phyloP scores from a whole-genome alignment of 768 basidiomycete species.

The Kwoniella botswanensis region DNA sequence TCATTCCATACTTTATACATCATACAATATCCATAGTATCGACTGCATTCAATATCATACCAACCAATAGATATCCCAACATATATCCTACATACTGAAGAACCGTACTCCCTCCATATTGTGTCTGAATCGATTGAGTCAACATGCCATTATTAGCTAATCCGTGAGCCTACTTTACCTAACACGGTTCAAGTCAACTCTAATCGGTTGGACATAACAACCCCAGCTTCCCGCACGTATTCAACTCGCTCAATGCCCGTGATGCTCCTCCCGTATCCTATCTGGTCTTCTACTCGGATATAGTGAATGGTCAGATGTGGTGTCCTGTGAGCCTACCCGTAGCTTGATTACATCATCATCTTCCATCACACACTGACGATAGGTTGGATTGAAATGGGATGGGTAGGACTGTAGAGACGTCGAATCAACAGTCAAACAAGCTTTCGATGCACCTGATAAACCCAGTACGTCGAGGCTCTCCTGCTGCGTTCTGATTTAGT shows the following conservation, averaged over 20 bases:
- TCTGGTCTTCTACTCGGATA: conserved; percentile 56
- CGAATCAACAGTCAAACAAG: conserved; percentile 42
- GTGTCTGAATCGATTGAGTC: neutral
- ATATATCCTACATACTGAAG: neutral
- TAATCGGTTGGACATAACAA: neutral
- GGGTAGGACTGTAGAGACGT: conserved; percentile 54
- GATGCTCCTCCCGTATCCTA: conserved; percentile 48
- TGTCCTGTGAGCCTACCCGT: conserved; percentile 41
- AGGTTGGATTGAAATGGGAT: neutral
- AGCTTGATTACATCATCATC: neutral
- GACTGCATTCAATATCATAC: too few species aligned
- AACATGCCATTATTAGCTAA: conserved; percentile 34
- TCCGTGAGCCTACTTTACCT: conserved; percentile 25
- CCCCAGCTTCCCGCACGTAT: conserved; percentile 52
- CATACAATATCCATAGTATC: too few species aligned
- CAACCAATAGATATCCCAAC: too few species aligned
- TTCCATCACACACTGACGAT: too few species aligned
- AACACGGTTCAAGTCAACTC: neutral
- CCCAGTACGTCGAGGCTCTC: conserved; percentile 40
- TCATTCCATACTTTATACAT: too few species aligned
- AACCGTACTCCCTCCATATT: neutral
- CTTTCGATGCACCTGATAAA: conserved; percentile 49
- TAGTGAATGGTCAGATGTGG: conserved; percentile 58
- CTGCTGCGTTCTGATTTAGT: neutral
- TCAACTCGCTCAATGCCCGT: conserved; percentile 50